Percentiles rank a stretch among this genome's conserved stretches.
Conservation (phyloP, 352 stramenopile genomes). For the Phytophthora melonis region DNA sequence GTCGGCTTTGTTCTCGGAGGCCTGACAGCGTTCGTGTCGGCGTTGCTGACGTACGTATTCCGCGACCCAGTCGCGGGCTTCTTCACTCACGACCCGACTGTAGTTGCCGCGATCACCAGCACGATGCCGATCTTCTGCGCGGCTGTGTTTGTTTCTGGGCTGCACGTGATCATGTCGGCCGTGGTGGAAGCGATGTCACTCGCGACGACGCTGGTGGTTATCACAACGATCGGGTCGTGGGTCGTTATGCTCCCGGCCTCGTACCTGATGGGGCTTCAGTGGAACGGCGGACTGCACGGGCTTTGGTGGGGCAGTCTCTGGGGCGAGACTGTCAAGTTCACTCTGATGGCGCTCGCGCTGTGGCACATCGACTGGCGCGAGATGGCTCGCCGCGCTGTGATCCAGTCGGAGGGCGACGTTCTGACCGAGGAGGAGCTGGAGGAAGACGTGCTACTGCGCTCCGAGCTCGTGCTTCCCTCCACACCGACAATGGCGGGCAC, state of each 20-base stretch:
- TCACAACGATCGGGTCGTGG: conserved; percentile 78
- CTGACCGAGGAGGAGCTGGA: conserved; percentile 53
- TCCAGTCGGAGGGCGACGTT: conserved; percentile 67
- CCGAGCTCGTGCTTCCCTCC: conserved; percentile 63
- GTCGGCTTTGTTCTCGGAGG: conserved; percentile 77
- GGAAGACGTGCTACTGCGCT: conserved; percentile 69
- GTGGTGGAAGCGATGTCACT: conserved; percentile 86
- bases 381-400: conserved; percentile 72
- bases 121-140: conserved; percentile 77
- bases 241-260: conserved; percentile 72
- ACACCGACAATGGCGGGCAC: conserved; percentile 70
- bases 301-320: conserved; percentile 83
- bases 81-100: conserved; percentile 72
- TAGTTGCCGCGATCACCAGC: conserved; percentile 58
- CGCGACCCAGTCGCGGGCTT: conserved; percentile 58
- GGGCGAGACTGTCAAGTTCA: conserved; percentile 81
- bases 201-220: conserved; percentile 71
- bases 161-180: conserved; percentile 81
- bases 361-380: conserved; percentile 74
- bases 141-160: conserved; percentile 75
- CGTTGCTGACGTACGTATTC: conserved; percentile 59
- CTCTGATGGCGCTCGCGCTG: conserved; percentile 64
- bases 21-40: conserved; percentile 61
- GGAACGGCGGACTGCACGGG: conserved; percentile 57
- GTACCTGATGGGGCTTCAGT: conserved; percentile 67